Percentiles rank a stretch among this genome's conserved stretches.
Conservation (phyloP, 106 monocot genomes). For the Vanilla planifolia region DNA sequence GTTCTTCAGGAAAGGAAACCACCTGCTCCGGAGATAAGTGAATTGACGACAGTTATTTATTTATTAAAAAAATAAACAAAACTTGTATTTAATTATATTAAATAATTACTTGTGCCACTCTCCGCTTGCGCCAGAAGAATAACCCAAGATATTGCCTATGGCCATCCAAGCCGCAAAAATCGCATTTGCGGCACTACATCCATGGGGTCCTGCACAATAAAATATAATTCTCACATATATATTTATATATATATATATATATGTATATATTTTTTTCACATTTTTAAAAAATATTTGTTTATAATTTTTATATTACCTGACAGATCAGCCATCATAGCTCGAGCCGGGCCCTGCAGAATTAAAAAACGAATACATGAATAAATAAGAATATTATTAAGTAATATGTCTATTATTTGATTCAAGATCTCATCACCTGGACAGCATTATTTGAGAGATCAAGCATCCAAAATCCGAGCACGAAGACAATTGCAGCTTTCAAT, state of each 20-base stretch:
- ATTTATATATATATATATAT: no score
- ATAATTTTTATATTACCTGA: no score
- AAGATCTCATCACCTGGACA: slow-evolving; percentile 53
- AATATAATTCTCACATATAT: no score
- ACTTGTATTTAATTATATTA: no score
- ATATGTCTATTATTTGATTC: not conserved
- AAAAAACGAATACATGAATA: not conserved
- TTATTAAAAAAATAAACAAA: no score
- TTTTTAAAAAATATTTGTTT: no score
- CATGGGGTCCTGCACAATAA: slow-evolving; percentile 61
- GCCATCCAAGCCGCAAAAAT: slow-evolving; percentile 99
- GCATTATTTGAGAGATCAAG: slow-evolving; percentile 94
- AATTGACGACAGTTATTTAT: not conserved
- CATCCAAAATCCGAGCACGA: slow-evolving; percentile 88
- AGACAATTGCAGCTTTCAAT: slow-evolving; percentile 76
- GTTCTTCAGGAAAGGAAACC: slow-evolving; percentile 89
- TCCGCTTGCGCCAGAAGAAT: slow-evolving; percentile 81
- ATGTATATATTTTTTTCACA: no score
- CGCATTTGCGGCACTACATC: slow-evolving; percentile 69
- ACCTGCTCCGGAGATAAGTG: slow-evolving; percentile 34
- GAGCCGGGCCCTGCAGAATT: slow-evolving; percentile 67
- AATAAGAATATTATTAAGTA: not conserved
- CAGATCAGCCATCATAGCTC: slow-evolving; percentile 95
- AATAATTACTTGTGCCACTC: slow-evolving; percentile 94
- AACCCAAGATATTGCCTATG: slow-evolving; percentile 92